Evolutionary conservation across 1,284 basidiomycete genomes (phyloP), one percentile per base, ranked within the genome.

Genomic region (Moesziomyces sp.): DNA sequence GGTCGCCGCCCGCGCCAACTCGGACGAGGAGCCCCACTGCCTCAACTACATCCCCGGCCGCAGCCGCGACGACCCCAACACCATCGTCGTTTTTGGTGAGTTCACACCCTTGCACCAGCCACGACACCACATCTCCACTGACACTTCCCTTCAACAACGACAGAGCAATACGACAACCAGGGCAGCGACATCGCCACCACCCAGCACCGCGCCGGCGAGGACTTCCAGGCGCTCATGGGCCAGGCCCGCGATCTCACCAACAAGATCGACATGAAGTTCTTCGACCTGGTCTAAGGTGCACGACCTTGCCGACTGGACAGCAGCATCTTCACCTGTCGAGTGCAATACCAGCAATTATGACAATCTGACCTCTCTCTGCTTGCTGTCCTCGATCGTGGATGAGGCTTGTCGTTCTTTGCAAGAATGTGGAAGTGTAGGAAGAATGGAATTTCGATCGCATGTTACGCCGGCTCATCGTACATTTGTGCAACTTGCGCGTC

Each of bases 81-180:
- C 52, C 46, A 62, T 70, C 48, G 54, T 70, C 13, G 72, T 74
- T 21, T 70, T 66, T 55, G 72, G 70, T 73, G 30, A 55, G 69
- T 57, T 3, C 24, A 5, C 46, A 7, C 40, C 16, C 21, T 26
- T 50, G 43, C 40, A 28, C n/a, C 2, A 26, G 24, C 24, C 24
- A 3, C 1, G 3, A 26, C 24, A 3, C 24, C 24, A 26, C 24
- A 26, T 26, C 24, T 26, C 24, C 8, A 26, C 19, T 49, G 13
- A n/a, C 23, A 26, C n/a, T 53, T 1, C 19, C 46, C 21, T 23
- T 11, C 2, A 19, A 28, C 38, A 26, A 26, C 11, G 0, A 50
- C 57, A 73, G 70, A 74, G 56, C 61, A 70, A 58, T 74, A 74
- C 62, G 62, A 74, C 53, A 74, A 74, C 72, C 56, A 69, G 62